Evolutionary conservation across 371 early-diverging fungal species (phyloP), one percentile per base, ranked within the genome.

Genomic region (Batkoa obscura): DNA sequence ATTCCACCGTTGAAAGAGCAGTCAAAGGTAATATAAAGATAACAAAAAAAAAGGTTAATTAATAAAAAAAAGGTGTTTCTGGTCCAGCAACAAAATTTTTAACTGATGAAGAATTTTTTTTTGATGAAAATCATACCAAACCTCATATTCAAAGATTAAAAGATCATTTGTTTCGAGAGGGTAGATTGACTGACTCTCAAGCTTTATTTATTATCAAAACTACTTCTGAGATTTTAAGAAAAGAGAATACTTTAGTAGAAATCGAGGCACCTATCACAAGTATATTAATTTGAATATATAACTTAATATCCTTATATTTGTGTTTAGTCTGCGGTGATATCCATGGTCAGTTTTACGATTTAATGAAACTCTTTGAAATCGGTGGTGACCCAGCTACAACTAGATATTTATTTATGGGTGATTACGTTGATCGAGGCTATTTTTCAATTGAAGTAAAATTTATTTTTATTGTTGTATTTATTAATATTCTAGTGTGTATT

Each of bases 391-490:
- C 98, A 32, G 80, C 81, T 0, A 73, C 74, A 2, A 91, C 92
- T 2, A 68, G 85, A 5, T 92, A 90, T 61, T 73, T 98, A 42
- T 99, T 86, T 62, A 65, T 95, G 60, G 99, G 99, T 3, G 99
- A 99, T 68, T 99, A 98, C 68, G 99, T 99, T 1, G 99, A 98
- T 69, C 74, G 99, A 62, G 99, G 94, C n/a, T 84, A 84, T 60
- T 90, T 90, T 65, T 84, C 86, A 2, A 81, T 88, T 57, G 94
- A 93, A 70, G 81, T 76, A 72, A 54, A 37, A 37, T 47, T 23
- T 41, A 32, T 32, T 8, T 50, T 10, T 17, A 30, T 43, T 15
- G 3, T 15, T 35, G n/a, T 41, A 34, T 41, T 54, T 49, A 45
- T 36, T 15, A 37, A 36, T 38, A 0, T 34, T 34, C 1, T 63